Base-by-base conservation (phyloP, 257 asterid genomes). In the Jaltomata sinuosa region DNA sequence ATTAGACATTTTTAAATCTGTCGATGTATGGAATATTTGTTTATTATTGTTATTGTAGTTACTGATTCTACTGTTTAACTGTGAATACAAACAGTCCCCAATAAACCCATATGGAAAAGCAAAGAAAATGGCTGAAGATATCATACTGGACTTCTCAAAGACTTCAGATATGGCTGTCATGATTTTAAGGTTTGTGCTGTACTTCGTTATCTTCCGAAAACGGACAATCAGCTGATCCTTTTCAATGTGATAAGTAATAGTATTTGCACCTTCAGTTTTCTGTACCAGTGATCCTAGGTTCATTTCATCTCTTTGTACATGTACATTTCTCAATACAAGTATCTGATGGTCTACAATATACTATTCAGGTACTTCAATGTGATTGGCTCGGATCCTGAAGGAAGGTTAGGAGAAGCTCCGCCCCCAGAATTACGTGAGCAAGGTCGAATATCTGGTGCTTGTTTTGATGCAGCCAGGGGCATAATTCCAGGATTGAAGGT, bases 51-150 rank as follows among this genome's bases (percentile, higher is more conserved):
- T 15, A 83, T 19, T 64, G 15, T 34, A 81, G 69, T 29, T 3
- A 69, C 83, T 83, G 59, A 84, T 79, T 10, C 57, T 64, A 15
- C 10, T 53, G 18, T 53, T 78, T 64, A 38, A 80, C 84, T 81
- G 84, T 50, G 80, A 47, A 49, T 21, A 31, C 32, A 27, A 83
- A 79, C 89, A 95, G 99, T 38, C 79, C 32, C 99, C 99, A 3
- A 96, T 94, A 45, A 95, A 94, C 90, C 98, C 99, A 29, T 95
- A 95, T 72, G 99, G 98, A 7, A 95, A 95, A 84, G 99, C 99
- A 79, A 95, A 95, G 96, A 95, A 95, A 92, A 95, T 95, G 99
- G 95, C 99, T 7, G 99, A 95, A 88, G 99, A 95, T 74, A 95
- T 95, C 77, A 95, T 95, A 76, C 31, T 86, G 84, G 99, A 95